Percentiles rank a stretch among this genome's conserved stretches.
These are phyloP conservation scores for carrot (Daucus carota) DNA, from an alignment of 129 eudicot species.

Conservation along the genomic window DH1_v3.0 NC_030382.2:26879001-26879500, in stretches of 20 bases:
- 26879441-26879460: neutral
- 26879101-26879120: slow-evolving; percentile 2
- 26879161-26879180: slow-evolving; percentile 21
- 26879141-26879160: slow-evolving; percentile 1
- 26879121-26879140: slow-evolving; percentile 18
- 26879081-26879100: slow-evolving; percentile 9
- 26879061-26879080: slow-evolving; percentile 8
- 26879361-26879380: neutral
- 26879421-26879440: neutral
- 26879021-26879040: neutral
- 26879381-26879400: neutral
- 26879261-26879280: slow-evolving; percentile 68
- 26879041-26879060: slow-evolving; percentile 6
- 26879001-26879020: slow-evolving; percentile 23
- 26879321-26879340: neutral
- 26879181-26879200: slow-evolving; percentile 27
- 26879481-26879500: neutral
- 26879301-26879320: neutral
- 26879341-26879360: neutral
- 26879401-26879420: neutral
- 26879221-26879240: slow-evolving; percentile 22
- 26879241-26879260: slow-evolving; percentile 51
- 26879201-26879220: slow-evolving; percentile 21
- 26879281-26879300: slow-evolving; percentile 53
- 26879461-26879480: neutral